A percentile compares a stretch with the other conserved stretches of the same genome.
Conservation (phyloP, 2,329 filamentous ascomycete species). For the Claviceps sp. region DNA sequence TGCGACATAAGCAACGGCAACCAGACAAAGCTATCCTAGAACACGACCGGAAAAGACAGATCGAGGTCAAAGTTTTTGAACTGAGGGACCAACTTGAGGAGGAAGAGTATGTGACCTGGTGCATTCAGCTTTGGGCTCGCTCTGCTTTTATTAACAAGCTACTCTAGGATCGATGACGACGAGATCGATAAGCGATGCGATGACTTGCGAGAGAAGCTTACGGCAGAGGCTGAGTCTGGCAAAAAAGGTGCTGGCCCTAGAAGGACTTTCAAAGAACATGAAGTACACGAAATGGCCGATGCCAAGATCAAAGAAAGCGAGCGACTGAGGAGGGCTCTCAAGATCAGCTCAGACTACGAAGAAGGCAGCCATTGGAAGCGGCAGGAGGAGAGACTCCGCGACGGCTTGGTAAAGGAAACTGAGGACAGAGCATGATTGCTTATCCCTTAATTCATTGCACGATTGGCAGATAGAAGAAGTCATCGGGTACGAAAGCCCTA, state of each 20-base stretch:
- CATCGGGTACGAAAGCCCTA: not conserved
- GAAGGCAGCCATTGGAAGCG: conserved; percentile 77
- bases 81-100: conserved; percentile 86
- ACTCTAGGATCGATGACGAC: conserved; percentile 60
- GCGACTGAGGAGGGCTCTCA: conserved; percentile 69
- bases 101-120: conserved; percentile 44
- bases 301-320: conserved; percentile 96
- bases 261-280: conserved; percentile 66
- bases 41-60: conserved; percentile 79
- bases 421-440: conserved; percentile 7
- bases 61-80: conserved; percentile 90
- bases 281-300: conserved; percentile 90
- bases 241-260: conserved; percentile 22
- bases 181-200: conserved; percentile 62
- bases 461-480: too few relatives aligned
- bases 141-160: conserved; percentile 6
- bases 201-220: conserved; percentile 26
- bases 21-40: conserved; percentile 89
- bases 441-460: not conserved
- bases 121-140: not conserved
- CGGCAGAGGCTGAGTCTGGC: conserved; percentile 23
- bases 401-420: conserved; percentile 26
- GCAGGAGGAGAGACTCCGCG: conserved; percentile 56
- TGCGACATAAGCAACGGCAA: conserved; percentile 65
- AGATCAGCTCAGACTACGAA: conserved; percentile 74